These are phyloP conservation scores for Cercospora zeina DNA, from an alignment of 2,329 filamentous ascomycete species.

Conservation along the genomic window DNA sequence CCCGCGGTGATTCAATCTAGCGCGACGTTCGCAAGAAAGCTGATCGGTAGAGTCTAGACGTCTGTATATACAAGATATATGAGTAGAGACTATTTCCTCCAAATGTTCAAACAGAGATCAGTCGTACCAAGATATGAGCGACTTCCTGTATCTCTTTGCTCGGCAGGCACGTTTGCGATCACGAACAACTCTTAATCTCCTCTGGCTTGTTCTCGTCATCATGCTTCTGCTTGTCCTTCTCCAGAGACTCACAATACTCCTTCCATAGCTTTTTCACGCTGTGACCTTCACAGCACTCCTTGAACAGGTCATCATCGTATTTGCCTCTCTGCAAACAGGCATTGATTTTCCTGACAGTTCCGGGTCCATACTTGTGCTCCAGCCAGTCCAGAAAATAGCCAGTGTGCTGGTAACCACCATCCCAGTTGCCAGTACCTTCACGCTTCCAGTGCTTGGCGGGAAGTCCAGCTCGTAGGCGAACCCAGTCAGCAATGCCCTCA, in stretches of 20 bases:
- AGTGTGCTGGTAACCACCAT: conserved; percentile 85
- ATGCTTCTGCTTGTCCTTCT: conserved; percentile 35
- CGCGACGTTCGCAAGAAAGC: background rate
- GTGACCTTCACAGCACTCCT: conserved; percentile 48
- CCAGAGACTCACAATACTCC: conserved; percentile 63
- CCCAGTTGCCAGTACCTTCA: conserved; percentile 66
- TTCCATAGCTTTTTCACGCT: conserved; percentile 70
- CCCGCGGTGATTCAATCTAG: background rate
- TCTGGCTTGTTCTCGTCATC: conserved; percentile 21
- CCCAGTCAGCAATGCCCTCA: conserved; percentile 92
- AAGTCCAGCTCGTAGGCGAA: conserved; percentile 71
- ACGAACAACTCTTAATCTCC: conserved; percentile 20
- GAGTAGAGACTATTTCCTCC: background rate
- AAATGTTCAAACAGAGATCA: background rate
- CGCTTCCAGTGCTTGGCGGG: conserved; percentile 80
- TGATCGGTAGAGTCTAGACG: conserved; percentile 16
- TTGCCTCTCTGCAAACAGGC: conserved; percentile 62
- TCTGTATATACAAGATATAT: conserved; percentile 5
- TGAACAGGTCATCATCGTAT: conserved; percentile 60
- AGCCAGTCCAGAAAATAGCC: conserved; percentile 89
- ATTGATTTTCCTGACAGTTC: conserved; percentile 60
- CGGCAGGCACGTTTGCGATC: background rate
- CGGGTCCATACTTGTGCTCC: conserved; percentile 61
- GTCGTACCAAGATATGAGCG: background rate
- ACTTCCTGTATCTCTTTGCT: background rate